Evolutionary conservation across 768 basidiomycete species (phyloP).

Genomic region (Xerocomellus amylosporus): DNA sequence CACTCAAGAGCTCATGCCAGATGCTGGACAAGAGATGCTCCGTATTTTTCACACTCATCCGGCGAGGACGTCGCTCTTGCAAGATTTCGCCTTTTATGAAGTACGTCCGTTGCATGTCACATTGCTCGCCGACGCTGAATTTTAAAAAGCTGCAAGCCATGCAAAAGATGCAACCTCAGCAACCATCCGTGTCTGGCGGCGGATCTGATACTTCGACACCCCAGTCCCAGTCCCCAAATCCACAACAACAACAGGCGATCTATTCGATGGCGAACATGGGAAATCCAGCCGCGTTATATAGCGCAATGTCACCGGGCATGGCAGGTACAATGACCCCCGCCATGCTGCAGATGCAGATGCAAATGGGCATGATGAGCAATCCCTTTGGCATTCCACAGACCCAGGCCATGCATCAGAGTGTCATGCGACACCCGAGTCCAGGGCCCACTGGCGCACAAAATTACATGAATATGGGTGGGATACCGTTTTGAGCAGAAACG

Average conservation of each 20-base stretch:
- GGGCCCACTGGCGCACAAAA: conserved; percentile 47
- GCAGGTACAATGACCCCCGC: conserved; percentile 30
- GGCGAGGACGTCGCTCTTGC: conserved; percentile 86
- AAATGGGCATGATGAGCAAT: conserved; percentile 44
- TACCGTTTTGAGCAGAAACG: conserved; percentile 28
- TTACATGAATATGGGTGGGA: conserved; percentile 43
- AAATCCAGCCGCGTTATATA: conserved; percentile 46
- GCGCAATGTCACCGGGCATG: conserved; percentile 32
- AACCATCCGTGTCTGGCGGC: conserved; percentile 26
- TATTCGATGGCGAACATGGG: conserved; percentile 41
- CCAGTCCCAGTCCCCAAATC: conserved; percentile 41
- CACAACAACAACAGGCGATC: conserved; percentile 46
- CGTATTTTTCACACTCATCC: conserved; percentile 93
- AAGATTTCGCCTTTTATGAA: conserved; percentile 93
- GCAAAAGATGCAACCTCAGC: conserved; percentile 57
- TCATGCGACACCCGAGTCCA: conserved; percentile 80
- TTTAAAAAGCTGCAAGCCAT: conserved; percentile 70
- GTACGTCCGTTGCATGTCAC: conserved; percentile 38
- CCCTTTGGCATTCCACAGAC: conserved; percentile 55
- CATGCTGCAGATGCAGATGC: conserved; percentile 48
- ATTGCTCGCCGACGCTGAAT: conserved; percentile 5
- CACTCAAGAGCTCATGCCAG: conserved; percentile 93
- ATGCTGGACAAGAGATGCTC: conserved; percentile 96
- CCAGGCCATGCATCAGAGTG: conserved; percentile 81
- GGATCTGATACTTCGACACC: conserved; percentile 30